Conservation (phyloP, 495 filamentous ascomycete species). For the Tetracladium marchalianum region DNA sequence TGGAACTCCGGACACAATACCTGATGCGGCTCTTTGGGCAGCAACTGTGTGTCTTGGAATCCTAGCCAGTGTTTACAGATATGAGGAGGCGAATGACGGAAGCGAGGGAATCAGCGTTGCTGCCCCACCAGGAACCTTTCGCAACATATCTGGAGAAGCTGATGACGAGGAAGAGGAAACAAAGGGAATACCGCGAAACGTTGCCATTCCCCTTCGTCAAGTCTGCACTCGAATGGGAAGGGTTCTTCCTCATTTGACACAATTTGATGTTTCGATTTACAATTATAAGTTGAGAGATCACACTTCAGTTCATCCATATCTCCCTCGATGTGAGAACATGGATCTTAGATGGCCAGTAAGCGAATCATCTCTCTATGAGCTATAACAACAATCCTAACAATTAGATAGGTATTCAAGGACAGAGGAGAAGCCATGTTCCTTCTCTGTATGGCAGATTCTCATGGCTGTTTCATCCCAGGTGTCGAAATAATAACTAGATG, state of each 20-base stretch:
- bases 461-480: conserved; percentile 21
- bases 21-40: conserved; percentile 24
- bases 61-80: conserved; percentile 23
- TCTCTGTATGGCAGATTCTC: conserved; percentile 25
- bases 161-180: conserved; percentile 23
- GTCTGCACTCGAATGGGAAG: conserved; percentile 23
- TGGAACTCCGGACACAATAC: conserved; percentile 18
- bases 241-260: conserved; percentile 23
- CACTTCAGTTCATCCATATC: conserved; percentile 22
- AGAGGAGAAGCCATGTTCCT: conserved; percentile 23
- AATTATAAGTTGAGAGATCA: conserved; percentile 24
- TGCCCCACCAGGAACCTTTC: conserved; percentile 12
- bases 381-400: not conserved
- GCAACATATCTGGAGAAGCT: conserved; percentile 17
- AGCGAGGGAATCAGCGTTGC: conserved; percentile 18
- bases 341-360: conserved; percentile 21
- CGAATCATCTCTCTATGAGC: not conserved
- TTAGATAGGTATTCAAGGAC: conserved; percentile 20
- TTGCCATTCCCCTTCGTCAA: conserved; percentile 21
- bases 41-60: conserved; percentile 25
- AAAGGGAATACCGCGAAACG: conserved; percentile 24
- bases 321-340: conserved; percentile 22
- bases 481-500: conserved; percentile 21
- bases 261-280: conserved; percentile 25
- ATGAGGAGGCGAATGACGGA: conserved; percentile 24